These are phyloP conservation scores for Ganoderma sp. DNA, from an alignment of 1,284 basidiomycete genomes.

Conservation along the genomic window DNA sequence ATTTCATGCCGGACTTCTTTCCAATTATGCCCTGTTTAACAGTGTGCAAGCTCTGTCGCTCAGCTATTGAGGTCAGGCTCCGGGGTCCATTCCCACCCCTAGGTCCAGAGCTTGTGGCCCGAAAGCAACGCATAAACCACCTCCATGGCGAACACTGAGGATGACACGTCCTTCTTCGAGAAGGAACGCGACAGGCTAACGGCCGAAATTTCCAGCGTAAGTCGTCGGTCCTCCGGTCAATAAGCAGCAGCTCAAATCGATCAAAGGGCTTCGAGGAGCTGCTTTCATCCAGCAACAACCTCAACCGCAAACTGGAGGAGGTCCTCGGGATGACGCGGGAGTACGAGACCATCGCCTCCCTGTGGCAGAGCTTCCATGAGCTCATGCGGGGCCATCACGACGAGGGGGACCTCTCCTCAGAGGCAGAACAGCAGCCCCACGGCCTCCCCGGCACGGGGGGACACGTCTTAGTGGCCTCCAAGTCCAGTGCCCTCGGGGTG, in stretches of 20 bases:
- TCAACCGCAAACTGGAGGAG: slow-evolving; percentile 93
- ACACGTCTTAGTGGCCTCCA: slow-evolving; percentile 56
- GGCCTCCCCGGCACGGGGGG: slow-evolving; percentile 73
- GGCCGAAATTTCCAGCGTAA: slow-evolving; percentile 73
- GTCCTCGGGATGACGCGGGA: slow-evolving; percentile 91
- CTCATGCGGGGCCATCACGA: slow-evolving; percentile 67
- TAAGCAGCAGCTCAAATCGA: slow-evolving; percentile 9
- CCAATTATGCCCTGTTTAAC: neutral
- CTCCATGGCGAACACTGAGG: slow-evolving; percentile 44
- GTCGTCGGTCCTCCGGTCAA: slow-evolving; percentile 31
- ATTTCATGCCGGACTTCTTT: neutral
- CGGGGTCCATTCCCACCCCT: neutral
- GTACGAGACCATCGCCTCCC: slow-evolving; percentile 86
- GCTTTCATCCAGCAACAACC: slow-evolving; percentile 83
- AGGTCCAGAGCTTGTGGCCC: neutral
- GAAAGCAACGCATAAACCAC: neutral
- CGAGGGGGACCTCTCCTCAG: slow-evolving; percentile 40
- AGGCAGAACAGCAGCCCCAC: slow-evolving; percentile 39
- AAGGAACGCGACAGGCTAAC: slow-evolving; percentile 76
- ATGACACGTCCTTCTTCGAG: slow-evolving; percentile 73
- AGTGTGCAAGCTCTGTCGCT: neutral
- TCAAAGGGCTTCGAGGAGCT: slow-evolving; percentile 88
- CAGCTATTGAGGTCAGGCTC: neutral
- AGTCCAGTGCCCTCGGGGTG: slow-evolving; percentile 34
- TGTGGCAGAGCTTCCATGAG: slow-evolving; percentile 86